Conservation (phyloP, 2,329 filamentous ascomycete species). For the Aspergillus luchuensis region DNA sequence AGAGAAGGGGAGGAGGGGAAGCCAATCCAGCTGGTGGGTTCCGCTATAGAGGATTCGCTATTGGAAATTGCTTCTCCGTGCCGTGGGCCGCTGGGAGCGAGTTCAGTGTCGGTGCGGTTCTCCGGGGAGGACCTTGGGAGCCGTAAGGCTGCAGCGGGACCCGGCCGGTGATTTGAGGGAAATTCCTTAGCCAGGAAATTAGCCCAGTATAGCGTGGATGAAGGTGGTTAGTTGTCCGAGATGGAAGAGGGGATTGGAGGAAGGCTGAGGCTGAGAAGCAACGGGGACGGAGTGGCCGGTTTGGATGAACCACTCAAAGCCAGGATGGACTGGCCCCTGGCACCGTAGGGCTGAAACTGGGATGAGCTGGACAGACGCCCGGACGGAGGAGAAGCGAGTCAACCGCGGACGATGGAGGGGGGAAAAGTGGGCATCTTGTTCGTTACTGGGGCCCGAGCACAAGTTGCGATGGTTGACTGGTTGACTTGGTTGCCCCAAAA, state of each 20-base stretch:
- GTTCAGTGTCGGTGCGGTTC: background rate
- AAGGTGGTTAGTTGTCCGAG: background rate
- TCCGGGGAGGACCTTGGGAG: constrained; percentile 3
- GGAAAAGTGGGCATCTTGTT: too few species aligned
- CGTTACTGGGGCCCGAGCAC: too few species aligned
- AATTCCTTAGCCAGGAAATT: background rate
- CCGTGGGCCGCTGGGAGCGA: background rate
- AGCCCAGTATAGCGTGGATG: background rate
- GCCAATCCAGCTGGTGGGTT: background rate
- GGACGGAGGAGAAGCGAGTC: background rate
- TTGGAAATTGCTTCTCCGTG: background rate
- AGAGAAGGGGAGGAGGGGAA: background rate
- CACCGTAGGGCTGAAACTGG: constrained; percentile 4
- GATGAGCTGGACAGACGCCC: background rate
- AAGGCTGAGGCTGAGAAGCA: background rate
- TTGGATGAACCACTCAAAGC: background rate
- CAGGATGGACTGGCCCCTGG: background rate
- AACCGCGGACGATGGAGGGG: background rate
- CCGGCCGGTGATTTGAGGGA: background rate
- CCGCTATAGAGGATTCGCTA: background rate
- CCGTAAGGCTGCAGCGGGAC: background rate
- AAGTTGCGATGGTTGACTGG: too few species aligned
- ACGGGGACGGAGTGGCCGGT: background rate
- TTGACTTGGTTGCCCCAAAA: too few species aligned
- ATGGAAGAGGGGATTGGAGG: background rate